Percentiles rank a stretch among this genome's conserved stretches.
Evolutionary conservation across 2,329 filamentous ascomycete species (phyloP).

Genomic region (Penicillium sp.): DNA sequence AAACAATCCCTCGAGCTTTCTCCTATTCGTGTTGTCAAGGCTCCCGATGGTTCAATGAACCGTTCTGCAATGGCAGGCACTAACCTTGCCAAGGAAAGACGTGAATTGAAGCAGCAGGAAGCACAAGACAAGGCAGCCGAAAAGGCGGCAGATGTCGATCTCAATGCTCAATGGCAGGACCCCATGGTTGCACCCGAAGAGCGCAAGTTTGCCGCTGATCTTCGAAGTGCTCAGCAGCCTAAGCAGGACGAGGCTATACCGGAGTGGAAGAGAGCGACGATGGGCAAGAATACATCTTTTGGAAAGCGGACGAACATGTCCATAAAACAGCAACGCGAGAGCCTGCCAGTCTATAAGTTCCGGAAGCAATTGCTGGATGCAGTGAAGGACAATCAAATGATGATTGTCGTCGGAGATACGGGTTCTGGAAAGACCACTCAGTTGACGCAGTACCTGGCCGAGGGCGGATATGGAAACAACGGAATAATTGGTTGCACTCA

Average conservation of each 20-base stretch:
- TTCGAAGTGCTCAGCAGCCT: slow-evolving; percentile 64
- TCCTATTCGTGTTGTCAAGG: slow-evolving; percentile 94
- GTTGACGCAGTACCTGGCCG: slow-evolving; percentile 89
- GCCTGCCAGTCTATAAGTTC: slow-evolving; percentile 84
- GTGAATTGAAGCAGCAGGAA: slow-evolving; percentile 86
- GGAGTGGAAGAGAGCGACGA: slow-evolving; percentile 86
- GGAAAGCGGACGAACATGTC: slow-evolving; percentile 86
- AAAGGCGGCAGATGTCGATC: slow-evolving; percentile 71
- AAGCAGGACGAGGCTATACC: slow-evolving; percentile 68
- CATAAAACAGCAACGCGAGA: slow-evolving; percentile 92
- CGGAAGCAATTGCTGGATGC: slow-evolving; percentile 83
- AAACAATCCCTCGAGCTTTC: slow-evolving; percentile 94
- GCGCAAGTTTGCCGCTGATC: slow-evolving; percentile 82
- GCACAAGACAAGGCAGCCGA: slow-evolving; percentile 73
- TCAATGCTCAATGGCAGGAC: slow-evolving; percentile 92
- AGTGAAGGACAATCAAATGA: slow-evolving; percentile 78
- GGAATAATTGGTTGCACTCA: slow-evolving; percentile 96
- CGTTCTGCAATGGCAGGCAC: slow-evolving; percentile 93
- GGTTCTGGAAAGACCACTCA: slow-evolving; percentile 98
- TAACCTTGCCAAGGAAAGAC: slow-evolving; percentile 79
- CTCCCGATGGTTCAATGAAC: slow-evolving; percentile 96
- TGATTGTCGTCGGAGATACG: slow-evolving; percentile 96
- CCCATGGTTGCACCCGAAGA: slow-evolving; percentile 87
- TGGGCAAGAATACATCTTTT: slow-evolving; percentile 73
- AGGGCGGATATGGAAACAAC: slow-evolving; percentile 81